Percentiles rank a stretch among this genome's conserved stretches.
These are phyloP conservation scores for Diplocarpon rosae DNA, from an alignment of 2,329 filamentous ascomycete genomes.

Conservation along the genomic window DNA sequence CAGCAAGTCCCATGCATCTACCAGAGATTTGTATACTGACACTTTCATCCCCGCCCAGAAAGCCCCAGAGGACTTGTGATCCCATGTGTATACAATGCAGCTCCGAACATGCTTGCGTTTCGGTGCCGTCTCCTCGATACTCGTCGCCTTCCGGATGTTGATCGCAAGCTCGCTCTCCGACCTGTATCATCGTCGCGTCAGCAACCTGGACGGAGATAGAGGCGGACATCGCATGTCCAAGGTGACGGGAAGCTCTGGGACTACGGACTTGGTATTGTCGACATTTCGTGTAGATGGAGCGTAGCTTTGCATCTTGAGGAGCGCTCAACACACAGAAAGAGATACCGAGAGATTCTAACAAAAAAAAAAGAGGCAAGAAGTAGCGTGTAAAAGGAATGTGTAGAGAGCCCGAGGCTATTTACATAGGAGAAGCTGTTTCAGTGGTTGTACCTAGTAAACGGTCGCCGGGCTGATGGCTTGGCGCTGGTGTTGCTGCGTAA, in stretches of 20 bases:
- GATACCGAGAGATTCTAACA: not conserved
- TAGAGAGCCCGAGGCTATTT: not conserved
- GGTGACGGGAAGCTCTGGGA: conserved; percentile 6
- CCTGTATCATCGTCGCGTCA: conserved; percentile 30
- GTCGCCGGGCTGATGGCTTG: not conserved
- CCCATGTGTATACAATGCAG: conserved; percentile 98
- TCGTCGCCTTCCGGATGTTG: conserved; percentile 62
- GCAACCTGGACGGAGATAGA: conserved; percentile 1
- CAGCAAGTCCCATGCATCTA: not conserved
- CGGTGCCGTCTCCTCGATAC: conserved; percentile 54
- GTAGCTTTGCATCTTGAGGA: conserved; percentile 22
- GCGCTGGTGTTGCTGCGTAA: conserved; percentile 14
- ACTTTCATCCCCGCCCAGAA: conserved; percentile 99
- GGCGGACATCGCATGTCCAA: not conserved
- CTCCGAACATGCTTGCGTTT: conserved; percentile 91
- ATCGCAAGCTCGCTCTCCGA: conserved; percentile 59
- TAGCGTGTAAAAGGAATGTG: conserved; percentile 9
- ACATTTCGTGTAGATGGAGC: conserved; percentile 25
- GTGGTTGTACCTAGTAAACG: not conserved
- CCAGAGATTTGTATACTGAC: conserved; percentile 41
- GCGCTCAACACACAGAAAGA: conserved; percentile 13
- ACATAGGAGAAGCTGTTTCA: not conserved
- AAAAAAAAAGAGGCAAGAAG: conserved; percentile 3
- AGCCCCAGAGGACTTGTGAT: conserved; percentile 87
- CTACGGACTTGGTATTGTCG: conserved; percentile 27